A percentile compares a stretch with the other conserved stretches of the same genome.
Conservation (phyloP, 139 green algal genomes). For the Micractinium conductrix region DNA sequence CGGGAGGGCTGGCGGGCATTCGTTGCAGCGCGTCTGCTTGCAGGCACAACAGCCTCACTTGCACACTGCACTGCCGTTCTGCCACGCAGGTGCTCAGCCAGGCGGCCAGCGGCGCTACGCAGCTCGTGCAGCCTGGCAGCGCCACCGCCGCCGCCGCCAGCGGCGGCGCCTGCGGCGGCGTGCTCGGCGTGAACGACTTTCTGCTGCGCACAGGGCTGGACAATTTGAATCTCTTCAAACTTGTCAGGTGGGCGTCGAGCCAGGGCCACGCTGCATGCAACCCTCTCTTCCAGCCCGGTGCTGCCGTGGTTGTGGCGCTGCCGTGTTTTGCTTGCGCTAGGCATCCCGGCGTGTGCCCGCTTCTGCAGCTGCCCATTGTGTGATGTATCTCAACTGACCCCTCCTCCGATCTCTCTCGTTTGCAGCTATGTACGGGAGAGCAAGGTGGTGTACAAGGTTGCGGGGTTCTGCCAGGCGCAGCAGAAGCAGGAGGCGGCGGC, state of each 20-base stretch:
- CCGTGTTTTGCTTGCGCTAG: not conserved
- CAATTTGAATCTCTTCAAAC: constrained; percentile 92
- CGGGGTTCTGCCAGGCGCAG: constrained; percentile 44
- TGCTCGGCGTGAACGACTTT: constrained; percentile 84
- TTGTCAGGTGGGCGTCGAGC: constrained; percentile 55
- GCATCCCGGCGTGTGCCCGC: too few species aligned
- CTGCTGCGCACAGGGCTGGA: constrained; percentile 81
- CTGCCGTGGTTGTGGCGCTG: too few species aligned
- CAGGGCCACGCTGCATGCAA: too few species aligned
- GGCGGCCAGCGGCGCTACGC: not conserved
- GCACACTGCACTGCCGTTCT: not conserved
- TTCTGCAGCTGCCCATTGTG: too few species aligned
- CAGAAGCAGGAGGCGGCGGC: not conserved
- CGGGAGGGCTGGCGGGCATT: too few species aligned
- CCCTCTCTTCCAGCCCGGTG: too few species aligned
- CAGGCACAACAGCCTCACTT: too few species aligned
- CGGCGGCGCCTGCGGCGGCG: not conserved
- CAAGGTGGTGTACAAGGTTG: constrained; percentile 89
- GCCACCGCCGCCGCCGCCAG: not conserved
- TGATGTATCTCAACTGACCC: too few species aligned
- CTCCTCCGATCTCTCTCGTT: not conserved
- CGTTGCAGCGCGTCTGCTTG: too few species aligned
- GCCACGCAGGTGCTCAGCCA: constrained; percentile 11
- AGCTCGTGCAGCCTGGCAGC: not conserved
- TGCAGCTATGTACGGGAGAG: constrained; percentile 75